Evolutionary conservation across 306 rosid genomes (phyloP), one percentile per base, ranked within the genome.

Genomic region (Mimosa bimucronata): DNA sequence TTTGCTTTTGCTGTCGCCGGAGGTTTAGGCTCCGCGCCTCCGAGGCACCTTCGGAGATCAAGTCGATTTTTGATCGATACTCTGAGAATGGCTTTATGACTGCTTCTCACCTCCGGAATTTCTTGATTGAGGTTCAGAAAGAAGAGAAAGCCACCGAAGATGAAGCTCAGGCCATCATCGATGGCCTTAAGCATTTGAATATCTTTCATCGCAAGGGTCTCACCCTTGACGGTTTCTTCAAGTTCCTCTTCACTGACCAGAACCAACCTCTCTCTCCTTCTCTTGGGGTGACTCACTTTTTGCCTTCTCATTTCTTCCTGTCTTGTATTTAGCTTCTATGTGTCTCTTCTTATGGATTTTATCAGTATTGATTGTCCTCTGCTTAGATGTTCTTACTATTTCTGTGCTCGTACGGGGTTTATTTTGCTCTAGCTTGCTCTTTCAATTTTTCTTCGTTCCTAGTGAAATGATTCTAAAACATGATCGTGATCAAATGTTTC

Each of bases 1-100:
- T 96, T 10, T 96, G 99, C 80, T 93, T 96, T 88, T 96, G 99
- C 81, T 93, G 88, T 88, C 89, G 79, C 26, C 89, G 99, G 71
- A 89, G 94, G 34, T 96, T 96, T 91, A 84, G 79, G 81, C 88
- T 88, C 3, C 77, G 93, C 4, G 80, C 79, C 40, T 21, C 91
- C 66, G 99, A 91, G 73, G 94, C 98, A 1, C 98, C 99, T 66
- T 40, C 15, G 65, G 94, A 91, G 79, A 86, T 96, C 87, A 93
- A 87, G 85, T 34, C 50, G 38, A 80, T 93, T 8, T 93, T 90
- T 61, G 88, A 76, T 0, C 48, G 48, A 14, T 93, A 89, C 89
- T 88, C 99, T 1, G 98, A 93, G 62, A 96, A 90, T 78, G 97
- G 93, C 12, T 13, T 88, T 45, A 93, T 96, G 97, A 77, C 81